Evolutionary conservation across 1,284 basidiomycete species (phyloP).

Genomic region (Ustilago vetiveriae): DNA sequence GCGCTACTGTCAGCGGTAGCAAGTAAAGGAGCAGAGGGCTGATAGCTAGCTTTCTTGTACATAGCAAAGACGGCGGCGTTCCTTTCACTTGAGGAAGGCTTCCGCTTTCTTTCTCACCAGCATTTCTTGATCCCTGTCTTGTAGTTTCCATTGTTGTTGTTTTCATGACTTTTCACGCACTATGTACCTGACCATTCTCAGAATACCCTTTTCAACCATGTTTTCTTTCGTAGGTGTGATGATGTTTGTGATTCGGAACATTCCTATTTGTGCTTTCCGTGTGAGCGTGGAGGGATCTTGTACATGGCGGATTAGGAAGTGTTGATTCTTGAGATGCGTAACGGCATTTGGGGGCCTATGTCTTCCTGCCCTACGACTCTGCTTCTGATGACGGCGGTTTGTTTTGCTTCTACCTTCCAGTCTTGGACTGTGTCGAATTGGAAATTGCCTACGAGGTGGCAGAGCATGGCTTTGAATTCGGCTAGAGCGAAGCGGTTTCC

Average conservation of each 20-base stretch:
- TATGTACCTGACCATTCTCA: slow-evolving; percentile 26
- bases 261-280: no score
- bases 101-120: background rate
- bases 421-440: slow-evolving; percentile 43
- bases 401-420: slow-evolving; percentile 54
- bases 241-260: background rate
- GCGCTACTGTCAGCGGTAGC: slow-evolving; percentile 17
- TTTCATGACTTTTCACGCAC: no score
- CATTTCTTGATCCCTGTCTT: background rate
- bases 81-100: no score
- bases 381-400: slow-evolving; percentile 39
- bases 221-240: background rate
- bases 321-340: slow-evolving; percentile 32
- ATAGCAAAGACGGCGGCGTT: no score
- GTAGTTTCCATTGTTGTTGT: slow-evolving; percentile 1
- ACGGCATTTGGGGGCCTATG: slow-evolving; percentile 52
- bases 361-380: slow-evolving; percentile 52
- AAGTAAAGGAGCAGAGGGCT: slow-evolving; percentile 5
- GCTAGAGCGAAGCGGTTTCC: slow-evolving; percentile 58
- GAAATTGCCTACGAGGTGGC: slow-evolving; percentile 46
- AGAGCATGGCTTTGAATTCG: slow-evolving; percentile 61
- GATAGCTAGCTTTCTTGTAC: no score
- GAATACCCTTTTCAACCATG: slow-evolving; percentile 20
- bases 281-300: no score
- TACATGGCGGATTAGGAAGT: no score